Base-by-base conservation (phyloP, 768 basidiomycete species). In the Gyrodon lividus region DNA sequence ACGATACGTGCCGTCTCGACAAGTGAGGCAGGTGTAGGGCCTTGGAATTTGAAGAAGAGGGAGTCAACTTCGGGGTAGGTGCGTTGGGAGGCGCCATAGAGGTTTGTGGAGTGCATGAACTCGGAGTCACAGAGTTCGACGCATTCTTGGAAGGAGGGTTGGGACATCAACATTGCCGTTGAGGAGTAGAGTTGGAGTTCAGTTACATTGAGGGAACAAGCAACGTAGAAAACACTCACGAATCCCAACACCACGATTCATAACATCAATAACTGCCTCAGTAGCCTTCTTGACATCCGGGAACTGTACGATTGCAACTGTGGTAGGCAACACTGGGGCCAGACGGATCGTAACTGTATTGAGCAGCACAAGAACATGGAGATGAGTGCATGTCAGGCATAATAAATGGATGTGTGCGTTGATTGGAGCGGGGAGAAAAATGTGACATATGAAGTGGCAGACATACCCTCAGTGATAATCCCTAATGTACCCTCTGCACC, bases 1-100 rank as follows among this genome's bases (percentile, higher is more conserved):
- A 86, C 82, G 14, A 85, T 74, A 6, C 72, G 70, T 0, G 84
- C 80, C 0, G 84, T 82, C 56, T 87, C 86, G 2, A 72, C 64
- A n/a, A 91, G 69, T 3, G 83, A 77, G 2, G 76, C 70, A 1
- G 73, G 70, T 1, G 83, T 79, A 8, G 84, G 77, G 10, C 89
- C 89, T 59, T 92, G 89, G 66, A 96, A 83, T 66, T 93, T 92
- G 78, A 96, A 88, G 72, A 92, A 91, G 10, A 96, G 75, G 19
- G 79, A 82, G 63, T 92, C 89, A 23, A 71, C 73, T 47, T 78
- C 81, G 1, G 79, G 78, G 69, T 83, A 91, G 53, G 76, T 77
- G 35, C 74, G 77, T 33, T 66, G 65, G 24, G 79, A 84, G 55
- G 71, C 75, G 58, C 81, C 81, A 50, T 72, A 78, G 39, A 72